Evolutionary conservation across 305 asterid species (phyloP), one percentile per base, ranked within the genome.

Genomic region (Fraxinus angustifolia): DNA sequence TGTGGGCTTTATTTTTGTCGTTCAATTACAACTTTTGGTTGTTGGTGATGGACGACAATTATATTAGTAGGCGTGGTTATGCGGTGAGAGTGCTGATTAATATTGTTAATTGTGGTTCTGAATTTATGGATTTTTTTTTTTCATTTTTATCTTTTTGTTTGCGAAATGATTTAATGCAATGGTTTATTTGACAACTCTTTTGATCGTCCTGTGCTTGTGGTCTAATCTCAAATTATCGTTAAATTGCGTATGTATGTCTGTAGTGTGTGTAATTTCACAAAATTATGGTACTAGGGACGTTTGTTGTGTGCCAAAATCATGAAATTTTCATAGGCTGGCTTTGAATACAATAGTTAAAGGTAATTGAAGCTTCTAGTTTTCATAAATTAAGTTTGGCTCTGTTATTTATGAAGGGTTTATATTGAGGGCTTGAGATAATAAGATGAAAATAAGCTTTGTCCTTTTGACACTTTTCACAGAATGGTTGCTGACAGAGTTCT

Each of bases 1-100:
- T 75, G 58, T 68, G 82, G 58, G 17, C 75, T 40, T 78, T 81
- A 26, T 14, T 79, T 56, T 75, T 60, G 48, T 65, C 48, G 10
- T 80, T 76, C 28, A 38, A n/a, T 62, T 75, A 0, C 58, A 16
- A 76, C 74, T 78, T 82, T 60, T 79, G 17, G 71, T 82, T 65
- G 10, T 35, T 70, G 85, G 87, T 83, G 78, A 90, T 84, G 92
- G 93, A 80, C 79, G 87, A 76, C 81, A 74, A 50, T 86, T 77
- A 45, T 84, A 5, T 34, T 4, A 34, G 0, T 34, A 34, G 38
- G 38, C 38, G 38, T 34, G 38, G 38, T 34, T 34, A 86, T 78
- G 88, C 81, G 95, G 97, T 90, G 83, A 86, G 93, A 36, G 75
- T 33, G 21, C 76, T 19, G 36, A 67, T 73, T 85, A 71, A 34